These are phyloP conservation scores for Umbelopsis sp. DNA, from an alignment of 192 early-diverging fungal species.

Conservation along the genomic window DNA sequence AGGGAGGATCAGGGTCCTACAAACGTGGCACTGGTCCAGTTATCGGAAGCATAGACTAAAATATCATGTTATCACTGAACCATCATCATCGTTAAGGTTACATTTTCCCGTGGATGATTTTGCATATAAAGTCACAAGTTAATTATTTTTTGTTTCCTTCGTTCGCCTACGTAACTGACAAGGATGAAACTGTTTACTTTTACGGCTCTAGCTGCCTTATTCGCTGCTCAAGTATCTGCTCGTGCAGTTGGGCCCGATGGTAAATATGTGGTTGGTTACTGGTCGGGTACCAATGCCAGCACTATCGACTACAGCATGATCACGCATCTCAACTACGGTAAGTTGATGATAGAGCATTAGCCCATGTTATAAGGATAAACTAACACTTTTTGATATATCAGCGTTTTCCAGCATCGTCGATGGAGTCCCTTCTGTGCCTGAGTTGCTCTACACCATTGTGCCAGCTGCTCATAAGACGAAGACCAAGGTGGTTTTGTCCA, in stretches of 20 bases:
- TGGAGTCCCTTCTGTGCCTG: neutral
- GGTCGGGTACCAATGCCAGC: neutral
- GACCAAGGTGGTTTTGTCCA: constrained; percentile 54
- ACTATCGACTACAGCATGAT: neutral
- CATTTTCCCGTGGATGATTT: too few species aligned
- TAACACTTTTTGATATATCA: neutral
- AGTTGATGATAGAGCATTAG: neutral
- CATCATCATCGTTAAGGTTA: too few species aligned
- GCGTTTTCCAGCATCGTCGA: constrained; percentile 11
- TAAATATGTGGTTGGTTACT: constrained; percentile 20
- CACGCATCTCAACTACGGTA: constrained; percentile 21
- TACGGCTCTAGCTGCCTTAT: neutral
- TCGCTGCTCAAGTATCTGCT: neutral
- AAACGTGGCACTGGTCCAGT: too few species aligned
- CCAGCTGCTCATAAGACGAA: constrained; percentile 32
- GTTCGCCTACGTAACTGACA: too few species aligned
- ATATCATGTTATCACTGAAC: too few species aligned
- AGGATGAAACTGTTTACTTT: neutral
- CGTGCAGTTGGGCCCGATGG: constrained; percentile 17
- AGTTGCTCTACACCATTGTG: constrained; percentile 30
- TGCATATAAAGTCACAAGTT: too few species aligned
- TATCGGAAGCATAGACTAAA: too few species aligned
- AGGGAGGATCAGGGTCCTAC: too few species aligned
- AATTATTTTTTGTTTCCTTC: too few species aligned
- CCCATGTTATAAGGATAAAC: neutral